Percentiles rank a stretch among this genome's conserved stretches.
These are phyloP conservation scores for Powellomyces hirtus DNA, from an alignment of 192 early-diverging fungal genomes.

Conservation along the genomic window DNA sequence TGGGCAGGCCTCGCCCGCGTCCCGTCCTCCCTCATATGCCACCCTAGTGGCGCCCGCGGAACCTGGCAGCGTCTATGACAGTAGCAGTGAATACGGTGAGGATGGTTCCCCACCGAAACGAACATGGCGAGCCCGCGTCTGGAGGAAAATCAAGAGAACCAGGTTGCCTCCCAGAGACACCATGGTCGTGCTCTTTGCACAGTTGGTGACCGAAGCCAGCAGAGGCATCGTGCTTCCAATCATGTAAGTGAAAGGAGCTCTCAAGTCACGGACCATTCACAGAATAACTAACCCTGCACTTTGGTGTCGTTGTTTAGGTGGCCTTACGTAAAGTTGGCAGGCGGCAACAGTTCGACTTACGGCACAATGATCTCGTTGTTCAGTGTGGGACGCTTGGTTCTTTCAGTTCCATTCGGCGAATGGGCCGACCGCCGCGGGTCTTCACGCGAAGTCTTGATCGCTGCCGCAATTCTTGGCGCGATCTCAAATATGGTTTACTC, in stretches of 20 bases:
- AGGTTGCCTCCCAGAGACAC: constrained; percentile 4
- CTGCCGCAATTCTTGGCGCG: constrained; percentile 15
- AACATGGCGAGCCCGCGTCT: background rate
- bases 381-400: constrained; percentile 27
- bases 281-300: background rate
- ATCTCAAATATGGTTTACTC: constrained; percentile 24
- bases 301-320: background rate
- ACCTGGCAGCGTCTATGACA: background rate
- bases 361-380: constrained; percentile 28
- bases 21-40: constrained; percentile 18
- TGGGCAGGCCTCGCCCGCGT: background rate
- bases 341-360: constrained; percentile 18
- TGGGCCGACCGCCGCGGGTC: constrained; percentile 20
- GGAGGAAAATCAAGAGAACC: background rate
- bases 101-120: background rate
- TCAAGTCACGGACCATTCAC: background rate
- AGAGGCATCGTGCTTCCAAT: constrained; percentile 33
- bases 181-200: constrained; percentile 16
- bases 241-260: constrained; percentile 25
- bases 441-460: constrained; percentile 28
- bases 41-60: background rate
- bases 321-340: constrained; percentile 20
- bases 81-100: background rate
- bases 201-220: constrained; percentile 30
- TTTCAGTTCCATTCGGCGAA: constrained; percentile 29